A percentile compares a stretch with the other conserved stretches of the same genome.
Conservation (phyloP, 1,139 yeast species). For the Kurtzmaniella natalensis region DNA sequence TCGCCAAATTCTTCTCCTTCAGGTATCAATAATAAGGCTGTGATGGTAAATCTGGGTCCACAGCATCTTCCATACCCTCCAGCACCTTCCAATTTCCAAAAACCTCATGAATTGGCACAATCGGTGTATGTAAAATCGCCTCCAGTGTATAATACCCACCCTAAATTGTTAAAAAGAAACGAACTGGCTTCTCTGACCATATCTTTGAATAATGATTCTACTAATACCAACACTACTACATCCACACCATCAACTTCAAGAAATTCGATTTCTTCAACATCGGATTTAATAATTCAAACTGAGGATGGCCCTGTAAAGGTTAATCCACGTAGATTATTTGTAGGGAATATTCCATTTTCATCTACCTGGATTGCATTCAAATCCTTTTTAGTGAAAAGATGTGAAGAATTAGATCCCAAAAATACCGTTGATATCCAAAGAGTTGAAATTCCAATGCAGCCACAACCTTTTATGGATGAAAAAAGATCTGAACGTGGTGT, state of each 20-base stretch:
- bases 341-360: conserved; percentile 56
- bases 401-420: conserved; percentile 28
- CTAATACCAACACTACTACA: not conserved
- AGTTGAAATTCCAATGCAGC: conserved; percentile 55
- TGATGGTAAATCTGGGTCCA: not conserved
- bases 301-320: conserved; percentile 30
- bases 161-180: not conserved
- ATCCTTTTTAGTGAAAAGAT: conserved; percentile 36
- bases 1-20: not conserved
- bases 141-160: too few species aligned
- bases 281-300: conserved; percentile 17
- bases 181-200: not conserved
- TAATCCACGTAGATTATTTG: conserved; percentile 40
- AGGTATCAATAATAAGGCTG: not conserved
- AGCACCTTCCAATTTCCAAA: not conserved
- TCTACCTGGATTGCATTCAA: conserved; percentile 56
- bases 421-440: conserved; percentile 33
- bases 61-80: not conserved
- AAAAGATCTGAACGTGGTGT: conserved; percentile 22
- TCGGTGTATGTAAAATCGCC: too few species aligned
- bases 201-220: not conserved
- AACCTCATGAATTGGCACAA: too few species aligned
- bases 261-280: conserved; percentile 1
- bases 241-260: not conserved
- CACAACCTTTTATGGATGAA: conserved; percentile 4